Conservation (phyloP, 495 filamentous ascomycete species). For the Stereocaulon alpinum region DNA sequence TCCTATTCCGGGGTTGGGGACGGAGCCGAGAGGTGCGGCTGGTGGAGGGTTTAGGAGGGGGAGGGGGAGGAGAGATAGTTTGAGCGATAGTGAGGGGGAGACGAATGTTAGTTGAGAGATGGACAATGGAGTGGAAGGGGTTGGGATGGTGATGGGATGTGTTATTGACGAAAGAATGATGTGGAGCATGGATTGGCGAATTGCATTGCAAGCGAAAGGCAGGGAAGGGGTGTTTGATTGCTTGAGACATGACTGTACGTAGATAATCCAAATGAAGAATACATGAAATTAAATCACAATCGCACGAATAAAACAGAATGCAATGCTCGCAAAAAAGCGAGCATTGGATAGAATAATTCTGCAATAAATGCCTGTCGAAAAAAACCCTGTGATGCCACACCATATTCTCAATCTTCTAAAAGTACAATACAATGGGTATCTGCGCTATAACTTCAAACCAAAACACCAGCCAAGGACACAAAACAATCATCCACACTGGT, state of each 20-base stretch:
- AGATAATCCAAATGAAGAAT: not conserved
- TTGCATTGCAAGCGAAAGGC: not conserved
- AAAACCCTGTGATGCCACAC: no score
- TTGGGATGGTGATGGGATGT: not conserved
- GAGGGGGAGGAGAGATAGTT: constrained; percentile 37
- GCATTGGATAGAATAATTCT: not conserved
- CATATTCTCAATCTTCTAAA: no score
- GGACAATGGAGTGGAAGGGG: not conserved
- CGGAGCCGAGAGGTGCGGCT: constrained; percentile 30
- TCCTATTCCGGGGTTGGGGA: constrained; percentile 62
- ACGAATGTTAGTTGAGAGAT: constrained; percentile 1
- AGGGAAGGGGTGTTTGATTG: not conserved
- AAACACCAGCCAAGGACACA: no score
- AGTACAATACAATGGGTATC: no score
- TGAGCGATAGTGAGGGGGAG: constrained; percentile 44
- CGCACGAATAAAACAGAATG: no score
- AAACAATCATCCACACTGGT: no score
- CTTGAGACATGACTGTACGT: not conserved
- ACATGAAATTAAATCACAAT: no score
- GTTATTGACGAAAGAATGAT: not conserved
- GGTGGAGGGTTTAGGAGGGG: constrained; percentile 38
- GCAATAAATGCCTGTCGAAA: not conserved
- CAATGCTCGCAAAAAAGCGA: not conserved
- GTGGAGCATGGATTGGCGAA: not conserved
- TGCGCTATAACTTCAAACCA: no score